Base-by-base conservation (phyloP, 2,329 filamentous ascomycete genomes). In the Phialophora chinensis region DNA sequence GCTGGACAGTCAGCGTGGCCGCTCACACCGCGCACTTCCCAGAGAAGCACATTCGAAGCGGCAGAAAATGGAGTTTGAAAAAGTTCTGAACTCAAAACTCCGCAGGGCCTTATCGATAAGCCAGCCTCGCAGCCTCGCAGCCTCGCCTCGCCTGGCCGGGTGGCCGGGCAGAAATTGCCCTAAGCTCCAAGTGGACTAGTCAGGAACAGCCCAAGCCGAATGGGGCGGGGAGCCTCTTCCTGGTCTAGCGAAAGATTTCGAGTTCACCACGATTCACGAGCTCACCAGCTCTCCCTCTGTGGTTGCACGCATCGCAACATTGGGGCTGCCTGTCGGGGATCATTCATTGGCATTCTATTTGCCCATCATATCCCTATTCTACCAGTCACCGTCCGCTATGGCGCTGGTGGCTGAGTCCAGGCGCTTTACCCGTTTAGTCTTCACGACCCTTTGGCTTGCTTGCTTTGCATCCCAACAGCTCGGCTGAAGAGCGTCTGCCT, bases 41-140 rank as follows among this genome's bases (percentile, higher is more conserved):
- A 35, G 27, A 53, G 20, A 25, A 12, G 20, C 17, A 12, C 53
- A 35, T 4, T 55, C 49, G 49, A 52, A 10, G 20, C 20, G 4
- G 49, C 17, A 55, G 53, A 53, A 60, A 50, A 60, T 60, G 42
- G 17, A 29, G 23, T 23, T 17, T 61, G 20, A 61, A 61, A 61
- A 61, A 53, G 47, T 61, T 61, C 59, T 61, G 10, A 23, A 49
- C 49, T 29, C n/a, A 54, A 20, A 10, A 5, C 57, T 60, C 57
- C 49, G 49, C 59, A 61, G 31, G 6, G 31, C 38, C 29, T 61
- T 61, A 61, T 61, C 59, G 59, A 61, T 61, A 61, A 27, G 44
- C n/a, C 47, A 61, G 59, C 59, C 59, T 61, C n/a, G 59, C n/a
- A 35, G 53, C 25, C 12, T 31, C 49, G 12, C 17, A 29, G 8